Conservation (phyloP, 805 yeast genomes). For the Metschnikowia gelsemii region DNA sequence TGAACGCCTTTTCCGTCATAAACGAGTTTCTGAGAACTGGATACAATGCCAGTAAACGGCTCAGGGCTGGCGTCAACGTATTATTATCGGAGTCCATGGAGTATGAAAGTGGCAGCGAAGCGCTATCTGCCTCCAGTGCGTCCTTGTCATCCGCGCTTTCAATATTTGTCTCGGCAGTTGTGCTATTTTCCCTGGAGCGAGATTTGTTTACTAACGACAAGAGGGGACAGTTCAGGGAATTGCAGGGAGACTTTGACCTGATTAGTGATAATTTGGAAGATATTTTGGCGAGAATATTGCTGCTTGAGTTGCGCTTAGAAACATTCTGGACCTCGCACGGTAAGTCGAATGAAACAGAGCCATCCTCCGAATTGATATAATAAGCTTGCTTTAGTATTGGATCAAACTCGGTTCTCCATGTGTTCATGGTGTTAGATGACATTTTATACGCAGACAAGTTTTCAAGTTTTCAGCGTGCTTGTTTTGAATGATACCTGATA, state of each 20-base stretch:
- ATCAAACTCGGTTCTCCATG: constrained; percentile 20
- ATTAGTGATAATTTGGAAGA: constrained; percentile 15
- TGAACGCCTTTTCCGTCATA: constrained; percentile 6
- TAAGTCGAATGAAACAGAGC: constrained; percentile 19
- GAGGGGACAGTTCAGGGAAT: not conserved
- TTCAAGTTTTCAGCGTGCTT: too few species aligned
- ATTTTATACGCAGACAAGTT: too few species aligned
- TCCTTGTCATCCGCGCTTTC: not conserved
- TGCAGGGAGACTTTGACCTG: constrained; percentile 10
- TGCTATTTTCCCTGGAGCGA: not conserved
- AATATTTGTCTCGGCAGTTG: not conserved
- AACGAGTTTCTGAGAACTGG: constrained; percentile 2
- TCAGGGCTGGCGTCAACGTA: not conserved
- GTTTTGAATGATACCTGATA: too few species aligned
- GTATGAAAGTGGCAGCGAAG: not conserved
- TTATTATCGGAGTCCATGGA: not conserved
- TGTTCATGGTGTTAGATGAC: not conserved
- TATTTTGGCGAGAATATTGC: constrained; percentile 11
- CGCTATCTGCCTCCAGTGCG: not conserved
- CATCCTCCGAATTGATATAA: constrained; percentile 17
- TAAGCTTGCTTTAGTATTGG: constrained; percentile 18
- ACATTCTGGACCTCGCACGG: constrained; percentile 21
- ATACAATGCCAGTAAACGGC: not conserved
- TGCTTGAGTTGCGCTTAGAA: constrained; percentile 5
- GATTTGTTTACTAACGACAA: not conserved